phyloP scores from a whole-genome alignment of 352 stramenopile genomes.

The Globisporangium polare region DNA sequence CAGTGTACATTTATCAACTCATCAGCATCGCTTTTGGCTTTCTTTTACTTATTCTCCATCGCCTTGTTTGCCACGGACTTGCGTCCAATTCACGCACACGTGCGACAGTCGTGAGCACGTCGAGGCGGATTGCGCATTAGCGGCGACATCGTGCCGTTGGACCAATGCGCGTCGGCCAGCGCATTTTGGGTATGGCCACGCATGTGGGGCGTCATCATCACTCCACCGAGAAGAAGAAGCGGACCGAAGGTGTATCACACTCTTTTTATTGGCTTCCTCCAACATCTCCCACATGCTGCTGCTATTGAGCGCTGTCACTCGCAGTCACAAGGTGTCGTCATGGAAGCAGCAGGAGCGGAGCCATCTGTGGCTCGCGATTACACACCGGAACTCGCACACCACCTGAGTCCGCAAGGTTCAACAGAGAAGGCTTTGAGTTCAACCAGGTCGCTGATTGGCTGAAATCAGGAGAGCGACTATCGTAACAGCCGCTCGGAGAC shows the following conservation, averaged over 20 bases:
- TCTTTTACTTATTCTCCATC: too few relatives aligned
- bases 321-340: neutral
- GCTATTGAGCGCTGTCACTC: neutral
- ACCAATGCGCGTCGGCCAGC: neutral
- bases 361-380: slow-evolving; percentile 9
- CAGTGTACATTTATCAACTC: neutral
- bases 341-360: neutral
- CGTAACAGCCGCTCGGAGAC: neutral
- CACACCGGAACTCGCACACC: slow-evolving; percentile 3
- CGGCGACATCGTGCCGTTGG: neutral
- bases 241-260: neutral
- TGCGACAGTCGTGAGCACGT: neutral
- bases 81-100: too few relatives aligned
- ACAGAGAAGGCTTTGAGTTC: slow-evolving; percentile 1
- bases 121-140: too few relatives aligned
- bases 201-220: neutral
- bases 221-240: neutral
- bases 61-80: too few relatives aligned
- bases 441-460: neutral
- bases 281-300: neutral
- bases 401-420: neutral
- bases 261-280: neutral
- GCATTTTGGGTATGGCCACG: neutral
- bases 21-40: neutral
- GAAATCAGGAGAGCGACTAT: neutral